A percentile compares a stretch with the other conserved stretches of the same genome.
Conservation (phyloP, 2,329 filamentous ascomycete species). For the Trichophyton benhamiae region DNA sequence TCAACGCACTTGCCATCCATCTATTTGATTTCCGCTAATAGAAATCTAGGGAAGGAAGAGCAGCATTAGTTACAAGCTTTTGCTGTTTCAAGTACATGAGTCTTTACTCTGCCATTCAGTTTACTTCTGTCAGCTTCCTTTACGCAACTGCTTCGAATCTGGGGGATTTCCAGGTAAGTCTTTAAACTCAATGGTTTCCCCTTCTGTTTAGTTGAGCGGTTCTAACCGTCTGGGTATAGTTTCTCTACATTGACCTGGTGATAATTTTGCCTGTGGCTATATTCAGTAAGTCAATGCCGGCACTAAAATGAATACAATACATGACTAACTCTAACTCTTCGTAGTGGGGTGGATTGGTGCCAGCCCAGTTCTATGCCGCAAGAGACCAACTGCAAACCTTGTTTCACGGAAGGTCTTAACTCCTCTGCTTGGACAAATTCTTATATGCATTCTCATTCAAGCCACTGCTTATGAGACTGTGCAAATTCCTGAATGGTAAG, state of each 20-base stretch:
- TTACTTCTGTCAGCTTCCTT: constrained; percentile 90
- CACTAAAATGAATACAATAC: not conserved
- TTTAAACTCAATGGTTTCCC: not conserved
- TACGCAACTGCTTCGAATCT: constrained; percentile 90
- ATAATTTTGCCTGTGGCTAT: constrained; percentile 93
- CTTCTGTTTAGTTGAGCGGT: not conserved
- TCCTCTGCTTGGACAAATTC: constrained; percentile 79
- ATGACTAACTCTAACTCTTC: not conserved
- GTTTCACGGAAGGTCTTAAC: constrained; percentile 87
- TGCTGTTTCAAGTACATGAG: constrained; percentile 99
- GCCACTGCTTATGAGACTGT: constrained; percentile 61
- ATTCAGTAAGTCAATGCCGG: constrained; percentile 51
- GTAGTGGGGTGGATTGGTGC: constrained; percentile 88
- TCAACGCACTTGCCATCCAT: constrained; percentile 4
- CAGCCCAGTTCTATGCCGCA: constrained; percentile 61
- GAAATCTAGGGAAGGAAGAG: constrained; percentile 63
- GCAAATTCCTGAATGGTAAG: constrained; percentile 63
- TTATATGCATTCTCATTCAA: constrained; percentile 67
- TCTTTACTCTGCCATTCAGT: constrained; percentile 97
- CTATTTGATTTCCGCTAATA: constrained; percentile 13
- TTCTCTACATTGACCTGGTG: constrained; percentile 84
- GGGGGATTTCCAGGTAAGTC: constrained; percentile 75
- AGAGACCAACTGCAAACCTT: constrained; percentile 80
- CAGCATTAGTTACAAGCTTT: constrained; percentile 94
- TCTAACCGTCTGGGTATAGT: constrained; percentile 35